Conservation (phyloP, 169 alveolate species). For the Eimeria acervulina region DNA sequence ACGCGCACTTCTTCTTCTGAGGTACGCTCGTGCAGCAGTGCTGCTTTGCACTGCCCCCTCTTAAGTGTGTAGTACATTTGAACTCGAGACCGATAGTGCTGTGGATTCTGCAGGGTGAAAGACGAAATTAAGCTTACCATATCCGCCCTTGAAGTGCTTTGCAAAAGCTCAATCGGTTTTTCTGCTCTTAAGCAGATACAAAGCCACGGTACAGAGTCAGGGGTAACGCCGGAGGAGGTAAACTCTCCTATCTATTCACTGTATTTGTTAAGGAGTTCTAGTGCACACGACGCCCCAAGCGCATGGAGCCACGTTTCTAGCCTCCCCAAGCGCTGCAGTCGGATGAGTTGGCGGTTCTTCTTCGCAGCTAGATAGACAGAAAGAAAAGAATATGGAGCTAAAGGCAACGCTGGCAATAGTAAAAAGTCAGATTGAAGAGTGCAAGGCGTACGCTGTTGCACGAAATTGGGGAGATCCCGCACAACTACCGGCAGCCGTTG, state of each 20-base stretch:
- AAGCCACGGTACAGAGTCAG: conserved; percentile 53
- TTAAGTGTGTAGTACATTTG: not conserved
- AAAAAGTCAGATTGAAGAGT: conserved; percentile 15
- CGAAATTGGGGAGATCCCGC: not conserved
- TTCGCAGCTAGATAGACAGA: conserved; percentile 7
- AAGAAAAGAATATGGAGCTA: conserved; percentile 48
- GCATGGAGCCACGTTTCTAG: not conserved
- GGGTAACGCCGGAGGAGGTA: conserved; percentile 12
- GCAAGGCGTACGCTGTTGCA: conserved; percentile 38
- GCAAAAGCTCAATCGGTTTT: conserved; percentile 53
- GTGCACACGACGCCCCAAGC: not conserved
- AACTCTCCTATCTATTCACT: not conserved
- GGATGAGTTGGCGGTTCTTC: not conserved
- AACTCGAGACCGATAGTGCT: not conserved
- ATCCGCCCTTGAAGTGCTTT: conserved; percentile 75
- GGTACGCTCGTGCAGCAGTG: not conserved
- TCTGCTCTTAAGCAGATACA: conserved; percentile 81
- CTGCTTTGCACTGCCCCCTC: not conserved
- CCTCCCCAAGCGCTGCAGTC: not conserved
- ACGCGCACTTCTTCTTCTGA: conserved; percentile 53
- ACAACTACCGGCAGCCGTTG: not conserved
- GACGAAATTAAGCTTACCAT: conserved; percentile 79
- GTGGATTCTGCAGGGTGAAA: conserved; percentile 53
- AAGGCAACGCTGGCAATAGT: conserved; percentile 48
- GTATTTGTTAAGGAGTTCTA: no score